These are phyloP conservation scores for Paecilomyces fulvus DNA, from an alignment of 2,329 filamentous ascomycete genomes.

Conservation along the genomic window DNA sequence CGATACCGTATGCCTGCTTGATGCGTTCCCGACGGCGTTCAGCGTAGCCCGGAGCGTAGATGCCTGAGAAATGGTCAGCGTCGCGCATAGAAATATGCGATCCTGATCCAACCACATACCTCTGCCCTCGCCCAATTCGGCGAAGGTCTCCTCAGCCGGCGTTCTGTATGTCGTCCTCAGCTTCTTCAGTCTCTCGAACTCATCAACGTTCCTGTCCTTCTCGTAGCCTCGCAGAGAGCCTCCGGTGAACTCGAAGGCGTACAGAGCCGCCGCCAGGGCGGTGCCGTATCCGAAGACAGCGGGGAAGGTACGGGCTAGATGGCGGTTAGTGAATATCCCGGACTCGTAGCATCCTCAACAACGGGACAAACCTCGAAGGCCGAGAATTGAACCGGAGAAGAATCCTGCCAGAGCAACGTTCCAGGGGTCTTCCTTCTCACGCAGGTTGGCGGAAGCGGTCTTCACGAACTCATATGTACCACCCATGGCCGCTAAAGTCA, in stretches of 20 bases:
- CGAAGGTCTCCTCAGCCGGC: slow-evolving; percentile 70
- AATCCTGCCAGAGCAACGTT: slow-evolving; percentile 71
- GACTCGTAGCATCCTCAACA: not conserved
- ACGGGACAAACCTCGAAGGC: slow-evolving; percentile 57
- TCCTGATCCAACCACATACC: slow-evolving; percentile 45
- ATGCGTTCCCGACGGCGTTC: slow-evolving; percentile 74
- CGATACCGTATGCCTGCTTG: slow-evolving; percentile 79
- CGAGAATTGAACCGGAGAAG: slow-evolving; percentile 62
- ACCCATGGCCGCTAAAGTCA: slow-evolving; percentile 56
- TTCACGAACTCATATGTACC: slow-evolving; percentile 70
- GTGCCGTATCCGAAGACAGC: slow-evolving; percentile 61
- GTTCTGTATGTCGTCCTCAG: slow-evolving; percentile 65
- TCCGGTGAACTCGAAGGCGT: slow-evolving; percentile 60
- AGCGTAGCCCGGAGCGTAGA: slow-evolving; percentile 72
- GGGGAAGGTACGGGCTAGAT: slow-evolving; percentile 56
- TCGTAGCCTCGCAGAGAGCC: slow-evolving; percentile 49
- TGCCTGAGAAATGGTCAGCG: slow-evolving; percentile 46
- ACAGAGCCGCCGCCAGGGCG: slow-evolving; percentile 49
- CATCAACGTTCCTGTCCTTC: slow-evolving; percentile 53
- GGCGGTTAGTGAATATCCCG: slow-evolving; percentile 7
- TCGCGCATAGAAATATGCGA: not conserved
- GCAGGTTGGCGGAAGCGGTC: slow-evolving; percentile 71
- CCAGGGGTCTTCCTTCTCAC: slow-evolving; percentile 71
- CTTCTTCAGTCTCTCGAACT: slow-evolving; percentile 68
- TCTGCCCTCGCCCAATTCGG: slow-evolving; percentile 76